Conservation (phyloP, 768 basidiomycete species). For the Hygrophorus russula region DNA sequence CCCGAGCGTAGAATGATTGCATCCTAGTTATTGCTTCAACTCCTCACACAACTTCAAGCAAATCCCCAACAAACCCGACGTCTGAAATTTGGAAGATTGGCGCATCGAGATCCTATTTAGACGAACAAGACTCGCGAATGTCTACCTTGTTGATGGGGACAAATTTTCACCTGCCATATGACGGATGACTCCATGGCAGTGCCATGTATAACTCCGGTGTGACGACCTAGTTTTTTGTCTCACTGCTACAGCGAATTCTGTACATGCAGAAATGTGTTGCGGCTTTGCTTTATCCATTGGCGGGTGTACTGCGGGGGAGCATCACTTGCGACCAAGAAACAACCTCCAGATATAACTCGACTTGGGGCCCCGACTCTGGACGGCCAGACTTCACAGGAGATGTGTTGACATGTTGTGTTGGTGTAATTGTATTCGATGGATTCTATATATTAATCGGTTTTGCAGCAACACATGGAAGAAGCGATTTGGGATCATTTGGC, state of each 20-base stretch:
- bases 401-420: slow-evolving; percentile 58
- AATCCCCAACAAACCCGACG: slow-evolving; percentile 85
- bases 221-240: slow-evolving; percentile 97
- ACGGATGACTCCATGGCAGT: slow-evolving; percentile 93
- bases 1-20: too few relatives aligned
- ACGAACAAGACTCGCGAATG: slow-evolving; percentile 3
- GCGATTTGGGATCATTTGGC: slow-evolving; percentile 82
- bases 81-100: slow-evolving; percentile 99
- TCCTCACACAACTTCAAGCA: slow-evolving; percentile 86
- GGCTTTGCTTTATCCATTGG: too few relatives aligned
- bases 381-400: slow-evolving; percentile 83
- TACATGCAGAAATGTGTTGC: too few relatives aligned
- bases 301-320: too few relatives aligned
- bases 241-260: slow-evolving; percentile 96
- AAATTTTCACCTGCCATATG: slow-evolving; percentile 99
- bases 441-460: too few relatives aligned
- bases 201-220: slow-evolving; percentile 96
- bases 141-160: slow-evolving; percentile 93
- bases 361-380: slow-evolving; percentile 85
- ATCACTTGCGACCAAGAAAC: slow-evolving; percentile 94
- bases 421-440: too few relatives aligned
- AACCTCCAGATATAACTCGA: slow-evolving; percentile 88
- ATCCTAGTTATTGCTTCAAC: slow-evolving; percentile 42
- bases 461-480: slow-evolving; percentile 89
- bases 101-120: slow-evolving; percentile 78